Percentiles rank a stretch among this genome's conserved stretches.
Evolutionary conservation across 176 grass and related monocot species (phyloP).

Genomic region (Zizania latifolia): DNA sequence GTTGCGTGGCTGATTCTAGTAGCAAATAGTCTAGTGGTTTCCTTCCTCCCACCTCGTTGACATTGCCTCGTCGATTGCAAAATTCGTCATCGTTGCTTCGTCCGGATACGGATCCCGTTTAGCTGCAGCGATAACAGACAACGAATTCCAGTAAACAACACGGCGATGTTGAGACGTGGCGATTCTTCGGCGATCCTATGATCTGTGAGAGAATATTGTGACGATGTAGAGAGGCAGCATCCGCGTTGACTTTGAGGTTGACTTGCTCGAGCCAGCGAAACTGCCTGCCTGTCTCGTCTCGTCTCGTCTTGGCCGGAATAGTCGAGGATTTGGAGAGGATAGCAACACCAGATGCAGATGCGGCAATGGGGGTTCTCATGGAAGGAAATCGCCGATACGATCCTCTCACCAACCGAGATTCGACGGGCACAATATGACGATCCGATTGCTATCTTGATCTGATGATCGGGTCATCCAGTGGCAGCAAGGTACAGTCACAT

Average conservation of each 20-base stretch:
- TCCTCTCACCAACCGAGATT: not conserved
- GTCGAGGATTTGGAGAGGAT: not conserved
- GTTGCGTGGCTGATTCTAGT: not conserved
- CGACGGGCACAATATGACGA: not conserved
- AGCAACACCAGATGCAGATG: no score
- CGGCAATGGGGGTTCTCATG: no score
- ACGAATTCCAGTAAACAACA: not conserved
- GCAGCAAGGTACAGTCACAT: no score
- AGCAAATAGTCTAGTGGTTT: no score
- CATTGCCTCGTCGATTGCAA: not conserved
- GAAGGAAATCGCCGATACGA: not conserved
- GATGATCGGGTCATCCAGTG: no score
- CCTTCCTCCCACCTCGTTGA: not conserved
- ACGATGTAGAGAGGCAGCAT: not conserved
- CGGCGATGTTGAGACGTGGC: not conserved
- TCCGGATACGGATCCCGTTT: slow-evolving; percentile 1
- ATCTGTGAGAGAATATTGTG: not conserved
- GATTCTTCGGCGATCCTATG: not conserved
- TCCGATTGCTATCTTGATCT: no score
- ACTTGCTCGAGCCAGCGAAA: not conserved
- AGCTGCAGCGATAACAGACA: not conserved
- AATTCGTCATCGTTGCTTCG: not conserved
- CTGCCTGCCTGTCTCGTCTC: no score
- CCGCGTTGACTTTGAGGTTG: not conserved
- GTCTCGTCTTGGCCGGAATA: no score